phyloP scores from a whole-genome alignment of 2,329 filamentous ascomycete genomes.

The Neopestalotiopsis clavispora region DNA sequence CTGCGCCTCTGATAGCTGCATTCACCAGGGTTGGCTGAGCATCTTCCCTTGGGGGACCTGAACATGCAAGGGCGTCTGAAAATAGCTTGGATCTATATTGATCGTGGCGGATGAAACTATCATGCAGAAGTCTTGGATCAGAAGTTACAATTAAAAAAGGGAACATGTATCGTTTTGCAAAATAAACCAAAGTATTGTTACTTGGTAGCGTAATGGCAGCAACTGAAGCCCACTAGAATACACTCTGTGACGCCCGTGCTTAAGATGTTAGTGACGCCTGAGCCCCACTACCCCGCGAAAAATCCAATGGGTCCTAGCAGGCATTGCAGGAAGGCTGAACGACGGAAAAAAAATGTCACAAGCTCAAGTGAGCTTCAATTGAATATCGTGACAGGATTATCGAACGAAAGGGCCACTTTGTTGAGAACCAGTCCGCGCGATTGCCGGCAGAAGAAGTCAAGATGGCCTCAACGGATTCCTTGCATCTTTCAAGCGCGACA shows the following conservation, averaged over 20 bases:
- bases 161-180: too few relatives aligned
- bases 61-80: background rate
- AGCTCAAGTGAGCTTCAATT: background rate
- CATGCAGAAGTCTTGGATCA: background rate
- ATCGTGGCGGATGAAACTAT: background rate
- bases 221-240: conserved; percentile 18
- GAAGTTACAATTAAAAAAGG: background rate
- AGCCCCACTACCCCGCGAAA: conserved; percentile 12
- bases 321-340: background rate
- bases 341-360: background rate
- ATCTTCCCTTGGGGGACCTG: background rate
- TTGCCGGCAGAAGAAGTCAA: background rate
- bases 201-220: background rate
- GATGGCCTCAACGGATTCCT: conserved; percentile 45
- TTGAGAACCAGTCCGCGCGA: background rate
- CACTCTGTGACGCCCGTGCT: background rate
- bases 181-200: too few relatives aligned
- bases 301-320: background rate
- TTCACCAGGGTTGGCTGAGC: conserved; percentile 21
- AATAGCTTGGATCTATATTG: background rate
- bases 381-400: background rate
- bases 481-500: conserved; percentile 64
- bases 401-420: background rate
- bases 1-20: conserved; percentile 24
- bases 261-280: background rate